Evolutionary conservation across 2,329 filamentous ascomycete species (phyloP).

Genomic region (Apiospora sp.): DNA sequence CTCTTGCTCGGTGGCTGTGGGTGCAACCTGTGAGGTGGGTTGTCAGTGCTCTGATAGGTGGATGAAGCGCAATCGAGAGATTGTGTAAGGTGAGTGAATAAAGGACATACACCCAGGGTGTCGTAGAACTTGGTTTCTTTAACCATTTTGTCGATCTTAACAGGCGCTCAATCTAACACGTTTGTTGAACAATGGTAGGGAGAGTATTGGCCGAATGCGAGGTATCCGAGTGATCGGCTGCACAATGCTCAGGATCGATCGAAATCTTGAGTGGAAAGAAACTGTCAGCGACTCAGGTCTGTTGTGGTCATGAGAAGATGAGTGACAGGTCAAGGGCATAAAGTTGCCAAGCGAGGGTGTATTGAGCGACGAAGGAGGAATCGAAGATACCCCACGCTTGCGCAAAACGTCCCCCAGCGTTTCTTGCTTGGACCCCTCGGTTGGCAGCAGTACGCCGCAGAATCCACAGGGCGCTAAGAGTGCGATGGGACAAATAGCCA

Average conservation of each 20-base stretch:
- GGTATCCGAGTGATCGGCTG: constrained; percentile 8
- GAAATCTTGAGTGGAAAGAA: background rate
- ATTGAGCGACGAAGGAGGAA: background rate
- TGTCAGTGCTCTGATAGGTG: constrained; percentile 17
- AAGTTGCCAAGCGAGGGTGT: background rate
- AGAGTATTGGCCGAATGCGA: background rate
- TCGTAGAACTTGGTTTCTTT: constrained; percentile 85
- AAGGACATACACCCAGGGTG: constrained; percentile 71
- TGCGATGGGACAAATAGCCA: constrained; percentile 1
- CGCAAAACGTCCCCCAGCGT: constrained; percentile 24
- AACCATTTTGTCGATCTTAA: constrained; percentile 65
- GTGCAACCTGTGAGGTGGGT: constrained; percentile 67
- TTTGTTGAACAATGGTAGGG: background rate
- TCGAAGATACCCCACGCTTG: constrained; percentile 23
- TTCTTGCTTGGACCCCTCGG: constrained; percentile 16
- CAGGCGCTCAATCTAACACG: background rate
- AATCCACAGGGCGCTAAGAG: constrained; percentile 5
- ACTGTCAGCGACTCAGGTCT: constrained; percentile 1
- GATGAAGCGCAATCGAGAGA: constrained; percentile 26
- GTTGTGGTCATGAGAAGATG: too few species aligned
- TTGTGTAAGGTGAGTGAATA: constrained; percentile 23
- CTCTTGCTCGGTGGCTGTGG: constrained; percentile 82
- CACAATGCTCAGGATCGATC: background rate
- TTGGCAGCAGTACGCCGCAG: constrained; percentile 1
- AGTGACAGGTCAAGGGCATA: background rate